Base-by-base conservation (phyloP, 164 flowering plant species). In the Umbellularia californica region DNA sequence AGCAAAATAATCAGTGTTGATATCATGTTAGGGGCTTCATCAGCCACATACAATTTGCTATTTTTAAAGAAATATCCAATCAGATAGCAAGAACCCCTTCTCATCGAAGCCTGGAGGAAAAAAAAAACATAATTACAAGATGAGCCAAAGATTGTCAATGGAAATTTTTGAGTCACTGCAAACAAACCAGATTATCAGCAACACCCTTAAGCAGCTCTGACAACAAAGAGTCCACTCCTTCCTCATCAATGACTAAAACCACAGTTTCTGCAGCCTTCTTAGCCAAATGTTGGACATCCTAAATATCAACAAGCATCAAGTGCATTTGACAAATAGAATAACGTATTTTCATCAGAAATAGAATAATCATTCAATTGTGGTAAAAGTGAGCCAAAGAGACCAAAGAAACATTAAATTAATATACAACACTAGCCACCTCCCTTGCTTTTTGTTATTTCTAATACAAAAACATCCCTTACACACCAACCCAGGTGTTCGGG, bases 191-290 rank as follows among this genome's bases (percentile, higher is more conserved):
- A 80, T 75, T 89, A 83, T 96, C 99, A 65, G 82, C 80, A 74
- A 83, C 89, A 72, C 93, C 97, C 86, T 87, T 96, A 62, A 91
- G 86, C 81, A 96, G 95, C 85, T 96, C 98, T 14, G 91, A 85
- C 60, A 91, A 73, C 77, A 96, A 81, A 74, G 89, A 70, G 47
- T 92, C 98, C 71, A 92, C 75, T 52, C 99, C 99, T 78, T 96
- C 99, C 76, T 96, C 97, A 76, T 96, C 99, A 79, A 96, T 94
- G 72, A 91, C 97, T 81, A 87, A 78, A 10, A 90, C 97, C 71
- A 96, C 99, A 67, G 92, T 96, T 85, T 96, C 98, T 51, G 97
- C 97, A 73, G 99, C 94, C 79, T 92, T 88, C 83, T 82, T 92
- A n/a, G 99, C 97, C 85, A 89, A 80, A 55, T 70, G 47, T 83